A percentile compares a stretch with the other conserved stretches of the same genome.
phyloP scores from a whole-genome alignment of 2,329 filamentous ascomycete genomes.

The Aspergillus pseudoterreus region DNA sequence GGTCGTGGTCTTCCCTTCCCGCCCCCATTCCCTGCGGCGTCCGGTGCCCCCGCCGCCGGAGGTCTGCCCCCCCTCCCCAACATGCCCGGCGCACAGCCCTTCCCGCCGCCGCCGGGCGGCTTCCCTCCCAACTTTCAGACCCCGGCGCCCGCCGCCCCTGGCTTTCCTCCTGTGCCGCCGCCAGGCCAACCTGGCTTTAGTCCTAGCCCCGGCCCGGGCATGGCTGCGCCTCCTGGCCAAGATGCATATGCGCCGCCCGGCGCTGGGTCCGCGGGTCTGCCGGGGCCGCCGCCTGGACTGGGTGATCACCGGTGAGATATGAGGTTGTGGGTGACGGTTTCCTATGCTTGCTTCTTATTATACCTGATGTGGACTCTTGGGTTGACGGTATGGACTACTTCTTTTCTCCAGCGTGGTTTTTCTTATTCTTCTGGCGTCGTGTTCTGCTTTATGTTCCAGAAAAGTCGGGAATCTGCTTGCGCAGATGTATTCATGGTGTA shows the following conservation, averaged over 20 bases:
- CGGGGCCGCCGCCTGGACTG: constrained; percentile 26
- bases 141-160: constrained; percentile 27
- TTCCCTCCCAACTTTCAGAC: constrained; percentile 46
- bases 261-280: constrained; percentile 14
- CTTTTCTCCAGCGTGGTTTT: background rate
- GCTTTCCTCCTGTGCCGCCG: constrained; percentile 30
- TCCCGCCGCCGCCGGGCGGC: constrained; percentile 42
- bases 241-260: constrained; percentile 28
- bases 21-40: constrained; percentile 37
- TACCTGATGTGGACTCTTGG: background rate
- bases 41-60: constrained; percentile 36
- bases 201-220: constrained; percentile 24
- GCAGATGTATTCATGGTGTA: no score
- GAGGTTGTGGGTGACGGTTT: background rate
- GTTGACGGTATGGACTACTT: background rate
- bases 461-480: background rate
- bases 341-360: background rate
- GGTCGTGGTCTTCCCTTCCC: constrained; percentile 54
- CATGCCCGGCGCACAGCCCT: constrained; percentile 38
- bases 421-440: background rate
- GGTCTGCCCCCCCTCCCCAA: constrained; percentile 35
- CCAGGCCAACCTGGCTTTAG: constrained; percentile 26
- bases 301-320: constrained; percentile 26
- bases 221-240: constrained; percentile 25
- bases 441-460: background rate